A percentile compares a stretch with the other conserved stretches of the same genome.
phyloP scores from a whole-genome alignment of 139 green algal species.

The Closterium sp. region DNA sequence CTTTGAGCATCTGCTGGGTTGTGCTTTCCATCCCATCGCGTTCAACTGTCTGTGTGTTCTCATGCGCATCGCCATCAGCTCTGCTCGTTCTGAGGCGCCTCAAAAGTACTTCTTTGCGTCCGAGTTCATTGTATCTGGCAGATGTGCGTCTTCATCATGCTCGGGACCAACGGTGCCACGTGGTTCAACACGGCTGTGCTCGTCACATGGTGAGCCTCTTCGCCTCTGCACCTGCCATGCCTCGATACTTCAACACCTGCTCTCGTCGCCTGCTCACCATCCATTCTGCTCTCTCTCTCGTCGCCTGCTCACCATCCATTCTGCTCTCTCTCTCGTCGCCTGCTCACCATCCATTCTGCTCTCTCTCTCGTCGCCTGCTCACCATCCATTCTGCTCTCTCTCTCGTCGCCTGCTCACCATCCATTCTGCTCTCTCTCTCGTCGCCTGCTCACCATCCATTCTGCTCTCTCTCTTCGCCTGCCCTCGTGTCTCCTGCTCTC shows the following conservation, averaged over 20 bases:
- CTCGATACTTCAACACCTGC: too few relatives aligned
- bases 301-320: too few relatives aligned
- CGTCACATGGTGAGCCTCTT: constrained; percentile 19
- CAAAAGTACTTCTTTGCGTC: background rate
- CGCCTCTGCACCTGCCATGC: background rate
- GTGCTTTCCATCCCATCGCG: too few relatives aligned
- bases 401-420: background rate
- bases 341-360: background rate
- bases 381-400: background rate
- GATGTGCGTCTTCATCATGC: constrained; percentile 34
- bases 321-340: background rate
- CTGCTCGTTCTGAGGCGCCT: too few relatives aligned
- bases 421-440: background rate
- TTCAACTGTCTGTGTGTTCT: too few relatives aligned
- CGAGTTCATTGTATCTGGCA: too few relatives aligned
- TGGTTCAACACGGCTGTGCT: constrained; percentile 41
- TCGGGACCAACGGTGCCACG: constrained; percentile 35
- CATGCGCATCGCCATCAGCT: too few relatives aligned
- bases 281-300: too few relatives aligned
- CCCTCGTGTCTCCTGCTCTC: too few relatives aligned
- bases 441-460: background rate
- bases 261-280: too few relatives aligned
- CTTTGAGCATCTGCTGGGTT: too few relatives aligned
- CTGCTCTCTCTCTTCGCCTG: background rate
- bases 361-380: background rate